These are phyloP conservation scores for Apocynum venetum DNA, from an alignment of 257 asterid genomes.

Conservation along the genomic window DNA sequence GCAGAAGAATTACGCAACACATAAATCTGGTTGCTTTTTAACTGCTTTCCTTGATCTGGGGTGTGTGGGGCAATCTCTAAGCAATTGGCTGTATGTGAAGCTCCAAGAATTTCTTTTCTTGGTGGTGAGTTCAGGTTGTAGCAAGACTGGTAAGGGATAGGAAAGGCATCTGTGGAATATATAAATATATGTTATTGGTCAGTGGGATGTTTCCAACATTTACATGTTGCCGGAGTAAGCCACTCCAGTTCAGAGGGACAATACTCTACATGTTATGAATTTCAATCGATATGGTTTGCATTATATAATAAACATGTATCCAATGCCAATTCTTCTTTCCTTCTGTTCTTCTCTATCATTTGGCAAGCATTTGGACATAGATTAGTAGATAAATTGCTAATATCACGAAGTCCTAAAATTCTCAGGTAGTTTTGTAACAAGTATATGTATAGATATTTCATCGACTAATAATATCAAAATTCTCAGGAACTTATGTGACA, in stretches of 20 bases:
- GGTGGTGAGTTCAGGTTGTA: slow-evolving; percentile 16
- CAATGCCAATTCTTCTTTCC: background rate
- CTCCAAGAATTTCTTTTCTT: slow-evolving; percentile 33
- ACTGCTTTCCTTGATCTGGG: slow-evolving; percentile 50
- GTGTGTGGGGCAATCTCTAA: slow-evolving; percentile 47
- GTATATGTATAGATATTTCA: background rate
- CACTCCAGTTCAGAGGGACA: background rate
- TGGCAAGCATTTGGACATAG: background rate
- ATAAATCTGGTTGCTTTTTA: slow-evolving; percentile 29
- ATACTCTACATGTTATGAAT: background rate
- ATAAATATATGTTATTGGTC: slow-evolving; percentile 9
- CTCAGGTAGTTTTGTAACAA: background rate
- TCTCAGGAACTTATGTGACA: background rate
- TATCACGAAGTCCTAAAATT: too few relatives aligned
- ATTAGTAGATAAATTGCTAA: background rate
- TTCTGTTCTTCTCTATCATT: background rate
- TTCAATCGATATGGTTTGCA: background rate
- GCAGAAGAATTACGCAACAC: slow-evolving; percentile 28
- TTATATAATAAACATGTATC: background rate
- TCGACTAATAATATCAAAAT: background rate
- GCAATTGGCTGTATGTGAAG: slow-evolving; percentile 34
- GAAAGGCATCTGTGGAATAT: slow-evolving; percentile 40
- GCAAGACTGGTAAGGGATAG: slow-evolving; percentile 23
- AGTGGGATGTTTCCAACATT: background rate
- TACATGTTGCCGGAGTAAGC: background rate